Evolutionary conservation across 2,329 filamentous ascomycete genomes (phyloP), one percentile per base, ranked within the genome.

Genomic region (Fusarium begoniae): DNA sequence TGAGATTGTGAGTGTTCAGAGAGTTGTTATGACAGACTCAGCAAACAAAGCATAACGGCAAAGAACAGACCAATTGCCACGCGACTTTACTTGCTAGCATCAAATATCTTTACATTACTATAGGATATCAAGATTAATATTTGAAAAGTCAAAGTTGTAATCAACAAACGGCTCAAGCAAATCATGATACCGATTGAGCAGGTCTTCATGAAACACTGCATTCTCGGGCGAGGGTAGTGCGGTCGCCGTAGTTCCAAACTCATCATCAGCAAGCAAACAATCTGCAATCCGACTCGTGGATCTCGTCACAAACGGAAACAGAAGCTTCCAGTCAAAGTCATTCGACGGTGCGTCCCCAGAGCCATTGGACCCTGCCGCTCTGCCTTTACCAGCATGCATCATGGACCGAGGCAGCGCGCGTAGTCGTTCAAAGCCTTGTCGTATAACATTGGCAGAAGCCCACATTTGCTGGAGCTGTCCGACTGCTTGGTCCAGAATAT

Each of bases 381-480:
- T 48, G 20, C 38, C 48, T 35, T 51, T 63, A 5, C 56, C 66
- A 20, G 62, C 45, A 22, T 68, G 73, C 54, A 69, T 66, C 72
- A 69, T 74, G 1, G 24, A 57, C 5, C 57, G n/a, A 37, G 56
- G 74, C 5, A 72, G 20, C 1, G 65, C 64, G 5, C 74, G 63
- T 3, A 76, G 44, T 11, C 74, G 70, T 44, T 76, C 72, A 10
- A 76, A 76, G 3, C 74, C 74, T 62, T 76, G 74, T 5, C 61
- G 37, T 2, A 76, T 76, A 2, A 76, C 63, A 20, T 76, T 76
- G 1, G 72, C 74, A 18, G 74, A 76, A 48, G 74, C 74, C 74
- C 74, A 76, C 74, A 76, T 76, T 14, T 76, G 45, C 17, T 76
- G 72, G 3, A 76, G 61, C 18, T 76, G 74, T 0, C 58, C 53